These are phyloP conservation scores for Marsdenia floribunda DNA, from an alignment of 257 asterid genomes.

Conservation along the genomic window DNA sequence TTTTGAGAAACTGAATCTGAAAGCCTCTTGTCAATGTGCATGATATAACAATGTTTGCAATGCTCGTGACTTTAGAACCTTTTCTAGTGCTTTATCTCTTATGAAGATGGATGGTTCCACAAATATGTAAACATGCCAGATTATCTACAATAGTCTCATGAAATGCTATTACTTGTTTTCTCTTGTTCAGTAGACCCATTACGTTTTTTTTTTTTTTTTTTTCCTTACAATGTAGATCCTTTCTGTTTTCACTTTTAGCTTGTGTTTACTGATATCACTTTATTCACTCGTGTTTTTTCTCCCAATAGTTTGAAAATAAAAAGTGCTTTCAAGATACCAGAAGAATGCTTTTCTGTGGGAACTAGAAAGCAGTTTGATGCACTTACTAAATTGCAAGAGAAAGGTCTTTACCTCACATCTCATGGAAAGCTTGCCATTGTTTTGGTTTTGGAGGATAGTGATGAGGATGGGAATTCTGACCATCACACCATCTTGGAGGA, in stretches of 20 bases:
- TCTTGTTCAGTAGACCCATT: not conserved
- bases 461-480: constrained; percentile 25
- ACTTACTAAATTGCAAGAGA: constrained; percentile 37
- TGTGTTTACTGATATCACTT: constrained; percentile 1
- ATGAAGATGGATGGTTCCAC: not conserved
- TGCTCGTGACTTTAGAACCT: not conserved
- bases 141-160: not conserved
- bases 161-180: not conserved
- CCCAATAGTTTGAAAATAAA: constrained; percentile 35
- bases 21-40: not conserved
- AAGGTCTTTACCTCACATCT: constrained; percentile 48
- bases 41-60: not conserved
- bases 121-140: too few species aligned
- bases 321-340: constrained; percentile 38
- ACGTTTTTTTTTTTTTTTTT: not conserved
- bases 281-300: constrained; percentile 4
- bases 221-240: not conserved
- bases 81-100: not conserved
- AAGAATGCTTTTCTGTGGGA: constrained; percentile 30
- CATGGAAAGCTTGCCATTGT: constrained; percentile 66
- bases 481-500: constrained; percentile 23
- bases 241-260: not conserved
- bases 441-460: constrained; percentile 39
- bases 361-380: constrained; percentile 30
- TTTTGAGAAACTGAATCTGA: constrained; percentile 1